These are phyloP conservation scores for Venturia aucupariae DNA, from an alignment of 2,329 filamentous ascomycete species.

Conservation along the genomic window DNA sequence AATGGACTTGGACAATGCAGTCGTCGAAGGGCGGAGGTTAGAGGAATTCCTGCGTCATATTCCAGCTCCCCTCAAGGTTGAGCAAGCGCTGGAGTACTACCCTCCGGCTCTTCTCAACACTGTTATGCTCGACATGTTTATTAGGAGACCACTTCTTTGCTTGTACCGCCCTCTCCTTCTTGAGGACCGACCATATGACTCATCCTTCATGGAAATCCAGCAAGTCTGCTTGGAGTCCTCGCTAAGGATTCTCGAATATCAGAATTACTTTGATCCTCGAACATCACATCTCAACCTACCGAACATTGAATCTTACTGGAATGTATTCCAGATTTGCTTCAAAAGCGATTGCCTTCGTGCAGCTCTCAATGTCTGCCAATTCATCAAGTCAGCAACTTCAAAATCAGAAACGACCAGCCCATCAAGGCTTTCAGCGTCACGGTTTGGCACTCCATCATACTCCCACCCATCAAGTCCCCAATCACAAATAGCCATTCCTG, in stretches of 20 bases:
- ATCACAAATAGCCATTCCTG: background rate
- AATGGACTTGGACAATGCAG: background rate
- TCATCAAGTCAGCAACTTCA: background rate
- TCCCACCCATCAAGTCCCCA: background rate
- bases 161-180: background rate
- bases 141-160: background rate
- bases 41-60: background rate
- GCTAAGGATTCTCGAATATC: background rate
- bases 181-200: background rate
- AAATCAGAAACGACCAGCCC: background rate
- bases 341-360: background rate
- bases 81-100: background rate
- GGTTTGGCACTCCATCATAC: background rate
- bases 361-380: background rate
- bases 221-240: background rate
- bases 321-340: background rate
- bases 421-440: background rate
- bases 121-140: background rate
- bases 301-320: background rate
- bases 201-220: background rate
- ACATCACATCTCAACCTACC: background rate
- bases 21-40: background rate
- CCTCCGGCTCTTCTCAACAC: background rate
- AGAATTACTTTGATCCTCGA: background rate
- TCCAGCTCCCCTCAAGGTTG: background rate